Conservation (phyloP, 805 yeast genomes). For the Kodamaea leandrae region DNA sequence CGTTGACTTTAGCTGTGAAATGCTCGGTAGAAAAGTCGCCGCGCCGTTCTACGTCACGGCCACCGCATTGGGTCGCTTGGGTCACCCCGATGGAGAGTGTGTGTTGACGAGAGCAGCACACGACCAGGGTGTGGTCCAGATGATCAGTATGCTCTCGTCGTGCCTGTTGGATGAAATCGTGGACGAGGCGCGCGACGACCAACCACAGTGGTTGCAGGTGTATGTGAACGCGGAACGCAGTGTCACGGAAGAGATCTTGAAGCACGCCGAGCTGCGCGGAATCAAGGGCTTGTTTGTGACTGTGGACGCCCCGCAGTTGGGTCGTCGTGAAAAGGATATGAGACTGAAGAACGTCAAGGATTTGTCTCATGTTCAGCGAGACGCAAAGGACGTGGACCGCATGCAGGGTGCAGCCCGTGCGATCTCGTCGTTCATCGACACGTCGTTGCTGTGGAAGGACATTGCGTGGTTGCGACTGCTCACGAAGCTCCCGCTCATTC, state of each 20-base stretch:
- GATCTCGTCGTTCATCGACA: conserved; percentile 43
- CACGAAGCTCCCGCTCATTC: conserved; percentile 39
- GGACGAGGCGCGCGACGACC: conserved; percentile 57
- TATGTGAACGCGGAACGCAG: conserved; percentile 44
- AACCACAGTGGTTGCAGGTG: conserved; percentile 48
- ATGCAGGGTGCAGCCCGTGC: conserved; percentile 27
- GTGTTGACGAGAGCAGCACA: conserved; percentile 84
- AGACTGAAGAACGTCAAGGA: conserved; percentile 32
- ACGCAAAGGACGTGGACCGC: conserved; percentile 28
- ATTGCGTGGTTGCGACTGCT: conserved; percentile 39
- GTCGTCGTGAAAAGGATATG: conserved; percentile 51
- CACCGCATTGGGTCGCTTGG: conserved; percentile 87
- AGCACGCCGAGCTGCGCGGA: conserved; percentile 38
- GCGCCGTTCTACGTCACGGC: conserved; percentile 90
- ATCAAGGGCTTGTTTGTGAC: conserved; percentile 52
- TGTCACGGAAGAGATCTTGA: conserved; percentile 28
- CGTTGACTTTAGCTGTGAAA: conserved; percentile 65
- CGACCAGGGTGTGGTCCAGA: conserved; percentile 66
- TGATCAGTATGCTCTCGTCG: conserved; percentile 91
- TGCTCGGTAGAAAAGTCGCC: conserved; percentile 67
- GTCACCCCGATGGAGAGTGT: conserved; percentile 91
- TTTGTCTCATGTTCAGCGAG: conserved; percentile 24
- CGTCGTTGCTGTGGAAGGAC: conserved; percentile 39
- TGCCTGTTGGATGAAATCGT: conserved; percentile 84
- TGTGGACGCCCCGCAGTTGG: conserved; percentile 54